Evolutionary conservation across 495 filamentous ascomycete genomes (phyloP), one percentile per base, ranked within the genome.

Genomic region (Podospora tetraspora): DNA sequence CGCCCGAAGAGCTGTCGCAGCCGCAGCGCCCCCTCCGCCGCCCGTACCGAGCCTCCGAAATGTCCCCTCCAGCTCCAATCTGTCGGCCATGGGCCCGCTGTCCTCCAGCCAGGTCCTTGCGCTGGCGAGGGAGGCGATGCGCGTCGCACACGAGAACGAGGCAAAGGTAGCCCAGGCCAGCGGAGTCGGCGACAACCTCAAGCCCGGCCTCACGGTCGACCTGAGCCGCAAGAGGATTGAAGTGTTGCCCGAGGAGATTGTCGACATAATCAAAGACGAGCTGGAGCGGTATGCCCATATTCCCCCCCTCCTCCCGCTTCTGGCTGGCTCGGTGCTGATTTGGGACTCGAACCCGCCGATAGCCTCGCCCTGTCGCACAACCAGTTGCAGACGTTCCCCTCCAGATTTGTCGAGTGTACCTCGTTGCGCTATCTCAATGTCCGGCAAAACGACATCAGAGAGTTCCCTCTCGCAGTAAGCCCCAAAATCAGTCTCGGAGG

Each of bases 351-450:
- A 16, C 32, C 62, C 25, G 32, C 32, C 66, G 56, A 64, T 66
- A 97, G 93, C 72, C 85, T 97, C 61, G 94, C 93, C 22, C 81
- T 97, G 61, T 93, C 93, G 19, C 92, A 97, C 79, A 99, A 99
- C 76, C 88, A 89, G 62, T 80, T 97, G 22, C 84, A 89, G 37
- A 86, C 89, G 37, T 89, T 99, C 63, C 92, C 94, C 0, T 81
- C 86, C 34, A 87, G 91, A 34, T 92, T 99, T 71, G 85, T 90
- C n/a, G 89, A 92, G 72, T 96, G 95, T 78, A 90, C 86, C 34
- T 90, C 91, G 66, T 84, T 99, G 60, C 92, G 92, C 57, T 99
- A 99, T 75, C 88, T 99, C n/a, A 99, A 99, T 73, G 89, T 97
- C 63, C 84, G 94, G 69, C 89, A 89, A 60, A 99, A 99, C 75